Evolutionary conservation across 177 flowering plant species (phyloP).

Genomic region (Tripterygium wilfordii): DNA sequence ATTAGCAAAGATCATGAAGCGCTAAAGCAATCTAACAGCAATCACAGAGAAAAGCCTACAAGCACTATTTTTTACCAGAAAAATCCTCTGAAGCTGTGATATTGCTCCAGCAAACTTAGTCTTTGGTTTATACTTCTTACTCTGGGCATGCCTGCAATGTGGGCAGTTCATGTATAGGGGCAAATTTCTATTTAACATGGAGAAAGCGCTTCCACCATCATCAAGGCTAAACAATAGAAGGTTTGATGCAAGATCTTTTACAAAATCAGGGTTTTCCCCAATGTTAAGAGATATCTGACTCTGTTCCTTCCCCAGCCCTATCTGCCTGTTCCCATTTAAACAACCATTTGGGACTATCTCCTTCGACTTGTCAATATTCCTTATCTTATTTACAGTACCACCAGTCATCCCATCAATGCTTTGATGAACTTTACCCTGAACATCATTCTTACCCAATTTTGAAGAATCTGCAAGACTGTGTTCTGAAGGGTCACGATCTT

Average conservation of each 20-base stretch:
- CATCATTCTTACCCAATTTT: constrained; percentile 30
- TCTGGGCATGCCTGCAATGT: constrained; percentile 48
- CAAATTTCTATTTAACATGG: constrained; percentile 64
- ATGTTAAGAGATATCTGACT: constrained; percentile 16
- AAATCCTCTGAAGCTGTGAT: constrained; percentile 93
- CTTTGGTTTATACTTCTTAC: constrained; percentile 35
- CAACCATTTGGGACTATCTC: constrained; percentile 24
- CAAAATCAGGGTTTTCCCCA: constrained; percentile 15
- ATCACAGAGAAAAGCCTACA: not conserved
- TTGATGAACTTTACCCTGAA: constrained; percentile 32
- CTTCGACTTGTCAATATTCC: constrained; percentile 24
- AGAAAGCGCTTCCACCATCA: constrained; percentile 51
- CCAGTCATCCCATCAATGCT: constrained; percentile 21
- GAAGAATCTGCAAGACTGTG: constrained; percentile 17
- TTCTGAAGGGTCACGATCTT: constrained; percentile 25
- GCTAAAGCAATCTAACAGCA: not conserved
- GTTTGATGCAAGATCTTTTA: constrained; percentile 25
- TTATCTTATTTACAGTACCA: constrained; percentile 25
- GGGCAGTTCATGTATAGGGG: constrained; percentile 91
- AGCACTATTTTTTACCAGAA: constrained; percentile 47
- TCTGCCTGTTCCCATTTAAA: constrained; percentile 14
- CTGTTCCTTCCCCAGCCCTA: constrained; percentile 24
- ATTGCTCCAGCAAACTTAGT: constrained; percentile 60
- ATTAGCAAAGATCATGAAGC: too few relatives aligned
- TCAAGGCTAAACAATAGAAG: constrained; percentile 37